Evolutionary conservation across 1,284 basidiomycete genomes (phyloP), one percentile per base, ranked within the genome.

Genomic region (Laetiporus sulphureus): DNA sequence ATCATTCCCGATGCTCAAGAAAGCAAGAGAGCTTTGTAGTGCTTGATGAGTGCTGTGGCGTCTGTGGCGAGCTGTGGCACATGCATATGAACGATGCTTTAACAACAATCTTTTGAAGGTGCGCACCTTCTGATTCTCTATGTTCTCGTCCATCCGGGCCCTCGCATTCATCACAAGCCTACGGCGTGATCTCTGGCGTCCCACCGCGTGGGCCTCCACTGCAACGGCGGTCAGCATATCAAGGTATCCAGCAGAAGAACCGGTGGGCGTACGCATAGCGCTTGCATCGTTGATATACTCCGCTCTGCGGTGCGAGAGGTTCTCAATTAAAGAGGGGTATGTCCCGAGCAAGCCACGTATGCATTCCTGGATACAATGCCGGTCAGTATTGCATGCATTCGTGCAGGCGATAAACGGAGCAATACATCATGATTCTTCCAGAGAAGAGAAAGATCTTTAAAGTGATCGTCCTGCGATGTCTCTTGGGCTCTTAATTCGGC

Each of bases 101-200:
- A 39, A 15, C n/a, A n/a, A 25, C 19, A 19, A 30, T 16, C 37
- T 12, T 12, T 5, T 3, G 11, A 31, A 15, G 16, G 22, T 6
- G 41, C 57, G n/a, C 32, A 66, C 69, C 56, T 63, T 62, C 39
- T 72, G 71, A 27, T 59, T 61, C 46, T 73, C 68, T 38, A 68
- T 53, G 20, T 59, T 60, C 36, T 69, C 62, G 21, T 71, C 64
- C 16, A 71, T 59, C 20, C 54, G 56, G 4, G 48, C 50, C 36
- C 62, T 64, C n/a, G 67, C 64, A 32, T 58, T 53, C 41, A 56
- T 52, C 45, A 69, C 59, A 3, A 69, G 47, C 21, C 56, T 56
- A 41, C 56, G 57, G 24, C 70, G 63, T 8, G 66, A 69, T 19
- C 55, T 57, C 31, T 59, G 61, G 33, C 68, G 63, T 48, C 46